These are phyloP conservation scores for Coemansia sp. DNA, from an alignment of 192 early-diverging fungal genomes.

Conservation along the genomic window DNA sequence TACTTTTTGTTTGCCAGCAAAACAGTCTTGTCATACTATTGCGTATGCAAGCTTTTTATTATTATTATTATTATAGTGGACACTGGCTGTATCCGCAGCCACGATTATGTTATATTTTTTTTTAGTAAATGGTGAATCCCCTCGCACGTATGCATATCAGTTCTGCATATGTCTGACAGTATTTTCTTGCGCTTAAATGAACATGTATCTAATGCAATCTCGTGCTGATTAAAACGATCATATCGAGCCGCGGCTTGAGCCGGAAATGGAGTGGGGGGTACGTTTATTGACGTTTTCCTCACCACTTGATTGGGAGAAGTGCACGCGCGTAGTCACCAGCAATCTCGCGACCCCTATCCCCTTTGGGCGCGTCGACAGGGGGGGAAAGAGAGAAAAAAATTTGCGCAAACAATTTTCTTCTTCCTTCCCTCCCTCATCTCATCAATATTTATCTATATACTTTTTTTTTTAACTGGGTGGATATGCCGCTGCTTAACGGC, in stretches of 20 bases:
- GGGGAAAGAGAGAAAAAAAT: not conserved
- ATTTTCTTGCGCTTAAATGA: too few species aligned
- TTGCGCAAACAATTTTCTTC: not conserved
- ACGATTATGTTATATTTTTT: too few species aligned
- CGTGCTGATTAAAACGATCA: not conserved
- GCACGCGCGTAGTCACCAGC: not conserved
- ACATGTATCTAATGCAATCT: too few species aligned
- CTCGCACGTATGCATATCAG: too few species aligned
- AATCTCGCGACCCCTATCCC: too few species aligned
- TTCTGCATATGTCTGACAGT: too few species aligned
- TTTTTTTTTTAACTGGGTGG: not conserved
- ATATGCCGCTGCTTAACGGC: slow-evolving; percentile 50
- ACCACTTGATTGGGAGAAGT: too few species aligned
- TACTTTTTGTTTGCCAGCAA: too few species aligned
- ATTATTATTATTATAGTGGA: too few species aligned
- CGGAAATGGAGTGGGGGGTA: not conserved
- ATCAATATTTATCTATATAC: not conserved
- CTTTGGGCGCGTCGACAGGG: not conserved
- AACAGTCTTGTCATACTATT: too few species aligned
- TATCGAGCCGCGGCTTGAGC: slow-evolving; percentile 1
- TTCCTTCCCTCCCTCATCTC: not conserved
- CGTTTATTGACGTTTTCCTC: not conserved
- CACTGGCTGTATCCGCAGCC: too few species aligned
- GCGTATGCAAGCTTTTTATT: too few species aligned
- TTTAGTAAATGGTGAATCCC: not conserved